Conservation (phyloP, 73 alveolate species). For the Tetrahymena thermophila region DNA sequence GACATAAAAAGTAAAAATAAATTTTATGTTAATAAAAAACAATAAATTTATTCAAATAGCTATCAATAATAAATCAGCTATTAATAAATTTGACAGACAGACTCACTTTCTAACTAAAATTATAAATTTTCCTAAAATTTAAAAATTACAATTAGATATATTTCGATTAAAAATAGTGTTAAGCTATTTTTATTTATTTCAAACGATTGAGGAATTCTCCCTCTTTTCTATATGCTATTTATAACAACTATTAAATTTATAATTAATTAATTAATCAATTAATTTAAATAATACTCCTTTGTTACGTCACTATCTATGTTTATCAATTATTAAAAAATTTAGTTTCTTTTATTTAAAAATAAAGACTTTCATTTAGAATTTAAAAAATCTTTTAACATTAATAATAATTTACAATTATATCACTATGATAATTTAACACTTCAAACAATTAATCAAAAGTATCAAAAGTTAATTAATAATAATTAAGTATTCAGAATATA, state of each 20-base stretch:
- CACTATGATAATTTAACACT: too few species aligned
- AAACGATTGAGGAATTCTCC: neutral
- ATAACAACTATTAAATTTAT: neutral
- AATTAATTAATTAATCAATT: neutral
- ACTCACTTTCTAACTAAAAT: neutral
- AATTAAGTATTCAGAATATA: too few species aligned
- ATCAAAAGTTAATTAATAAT: too few species aligned
- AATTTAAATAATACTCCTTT: neutral
- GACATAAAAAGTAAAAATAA: neutral
- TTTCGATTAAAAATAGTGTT: neutral
- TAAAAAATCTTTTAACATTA: too few species aligned
- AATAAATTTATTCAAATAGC: neutral
- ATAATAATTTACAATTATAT: too few species aligned
- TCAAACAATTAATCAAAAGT: too few species aligned
- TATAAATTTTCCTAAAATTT: neutral
- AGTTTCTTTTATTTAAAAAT: neutral
- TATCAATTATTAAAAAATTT: neutral
- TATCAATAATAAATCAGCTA: neutral
- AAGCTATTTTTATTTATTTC: neutral
- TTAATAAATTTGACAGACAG: neutral
- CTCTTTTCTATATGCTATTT: neutral
- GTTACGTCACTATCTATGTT: neutral
- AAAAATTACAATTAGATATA: neutral
- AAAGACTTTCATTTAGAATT: neutral
- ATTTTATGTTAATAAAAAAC: too few species aligned